phyloP scores from a whole-genome alignment of 345 rosid species.

The Cochlearia excelsa region DNA sequence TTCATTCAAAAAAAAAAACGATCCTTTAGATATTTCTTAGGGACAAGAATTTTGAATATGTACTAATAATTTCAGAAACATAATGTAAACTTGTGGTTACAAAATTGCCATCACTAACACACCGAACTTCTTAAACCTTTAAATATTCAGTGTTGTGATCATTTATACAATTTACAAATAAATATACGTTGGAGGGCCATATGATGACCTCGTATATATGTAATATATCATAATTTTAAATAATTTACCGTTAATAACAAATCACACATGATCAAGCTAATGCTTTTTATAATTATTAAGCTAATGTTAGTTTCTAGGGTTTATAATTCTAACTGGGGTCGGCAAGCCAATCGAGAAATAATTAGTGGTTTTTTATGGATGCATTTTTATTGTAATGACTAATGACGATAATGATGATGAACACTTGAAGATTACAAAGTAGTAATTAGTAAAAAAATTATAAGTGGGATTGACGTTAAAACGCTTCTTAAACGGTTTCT shows the following conservation, averaged over 20 bases:
- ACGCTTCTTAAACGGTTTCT: conserved; percentile 19
- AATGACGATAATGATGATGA: conserved; percentile 10
- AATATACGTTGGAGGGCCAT: conserved; percentile 11
- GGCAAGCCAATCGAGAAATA: not conserved
- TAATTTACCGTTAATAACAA: not conserved
- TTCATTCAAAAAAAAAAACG: conserved; percentile 21
- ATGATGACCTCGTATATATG: conserved; percentile 29
- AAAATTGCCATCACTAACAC: conserved; percentile 1
- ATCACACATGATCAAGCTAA: conserved; percentile 1
- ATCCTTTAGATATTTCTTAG: conserved; percentile 27
- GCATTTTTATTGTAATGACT: too few species aligned
- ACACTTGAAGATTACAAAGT: conserved; percentile 1
- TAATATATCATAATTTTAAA: conserved; percentile 3
- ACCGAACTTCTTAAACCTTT: not conserved
- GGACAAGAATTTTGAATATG: too few species aligned
- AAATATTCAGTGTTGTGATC: too few species aligned
- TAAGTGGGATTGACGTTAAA: conserved; percentile 28
- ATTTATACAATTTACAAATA: not conserved
- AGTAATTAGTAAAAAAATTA: conserved; percentile 1
- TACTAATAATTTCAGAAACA: too few species aligned
- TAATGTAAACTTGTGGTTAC: too few species aligned
- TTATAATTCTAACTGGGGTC: not conserved
- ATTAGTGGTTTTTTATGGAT: conserved; percentile 2
- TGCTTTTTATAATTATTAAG: not conserved
- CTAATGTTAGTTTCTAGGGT: conserved; percentile 1